Evolutionary conservation across 352 stramenopile genomes (phyloP), one percentile per base, ranked within the genome.

Genomic region (Globisporangium spiculum): DNA sequence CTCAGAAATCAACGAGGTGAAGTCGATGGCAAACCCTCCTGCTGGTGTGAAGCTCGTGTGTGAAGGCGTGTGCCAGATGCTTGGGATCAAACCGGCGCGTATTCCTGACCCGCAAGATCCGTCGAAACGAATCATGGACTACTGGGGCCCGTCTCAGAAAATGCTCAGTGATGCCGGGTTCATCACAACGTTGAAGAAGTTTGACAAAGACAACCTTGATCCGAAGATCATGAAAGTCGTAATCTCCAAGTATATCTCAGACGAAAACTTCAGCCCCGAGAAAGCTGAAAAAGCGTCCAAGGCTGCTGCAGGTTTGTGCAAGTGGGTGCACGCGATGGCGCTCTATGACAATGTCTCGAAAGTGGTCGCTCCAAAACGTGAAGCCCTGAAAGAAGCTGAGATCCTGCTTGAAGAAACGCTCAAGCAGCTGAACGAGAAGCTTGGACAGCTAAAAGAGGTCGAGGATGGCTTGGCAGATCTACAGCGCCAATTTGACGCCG

Each of bases 91-190:
- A 68, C 86, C 94, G 9, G 81, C 86, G 8, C 81, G 92, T 20
- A 98, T 98, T 69, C 94, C 93, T 6, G 96, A 98, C 68, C 88
- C 88, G 0, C 72, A 79, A 52, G 93, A 98, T 65, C 88, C 93
- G 4, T 97, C 87, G 1, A 98, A 98, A 64, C 83, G 91, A 20
- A 98, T 98, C 63, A 96, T 98, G 88, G 96, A 98, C 72, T 98
- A 96, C 73, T 98, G 96, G 96, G 94, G 91, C 0, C 91, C 94
- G 3, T 96, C 89, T 0, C 91, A 98, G 76, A 96, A 97, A 66
- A 97, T 98, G 88, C 81, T 98, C 10, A 92, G 85, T 32, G 93
- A 98, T 65, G 78, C 89, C 7, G 90, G 84, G 22, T 98, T 98
- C 72, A 96, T 98, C 69, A 93, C 89, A 34, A 89, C 86, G 16